phyloP scores from a whole-genome alignment of 2,329 filamentous ascomycete species.

The Pestalotiopsis sp. region DNA sequence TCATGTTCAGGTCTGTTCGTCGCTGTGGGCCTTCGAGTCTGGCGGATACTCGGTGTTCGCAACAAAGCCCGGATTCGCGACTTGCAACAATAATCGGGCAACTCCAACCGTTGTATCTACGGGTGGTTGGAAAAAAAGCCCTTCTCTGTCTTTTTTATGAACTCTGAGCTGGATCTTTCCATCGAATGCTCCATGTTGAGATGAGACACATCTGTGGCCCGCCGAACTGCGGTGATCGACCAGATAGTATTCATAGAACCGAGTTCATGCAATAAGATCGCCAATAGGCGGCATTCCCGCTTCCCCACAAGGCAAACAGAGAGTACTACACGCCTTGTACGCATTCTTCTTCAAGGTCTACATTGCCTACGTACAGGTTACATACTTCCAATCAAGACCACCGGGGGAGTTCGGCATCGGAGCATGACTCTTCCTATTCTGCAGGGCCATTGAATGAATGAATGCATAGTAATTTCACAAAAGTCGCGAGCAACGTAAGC shows the following conservation, averaged over 20 bases:
- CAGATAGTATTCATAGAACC: not conserved
- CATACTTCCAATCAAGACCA: not conserved
- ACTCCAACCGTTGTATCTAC: not conserved
- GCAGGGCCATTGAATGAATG: not conserved
- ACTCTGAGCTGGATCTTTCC: no score
- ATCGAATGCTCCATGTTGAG: no score
- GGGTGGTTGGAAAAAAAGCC: not conserved
- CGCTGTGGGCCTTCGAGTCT: not conserved
- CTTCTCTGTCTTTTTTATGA: no score
- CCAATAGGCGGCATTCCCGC: slow-evolving; percentile 2
- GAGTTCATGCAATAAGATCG: not conserved
- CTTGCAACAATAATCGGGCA: not conserved
- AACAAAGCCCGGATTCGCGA: not conserved
- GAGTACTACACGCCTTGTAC: no score
- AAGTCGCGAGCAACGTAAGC: slow-evolving; percentile 2
- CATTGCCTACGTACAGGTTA: no score
- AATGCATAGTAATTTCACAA: not conserved
- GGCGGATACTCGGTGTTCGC: not conserved
- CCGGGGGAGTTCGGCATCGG: not conserved
- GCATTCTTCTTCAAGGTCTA: no score
- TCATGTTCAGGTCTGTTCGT: not conserved
- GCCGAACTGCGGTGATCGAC: no score
- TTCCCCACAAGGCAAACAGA: not conserved
- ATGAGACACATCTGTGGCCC: no score
- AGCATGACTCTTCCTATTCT: not conserved